These are phyloP conservation scores for Alternaria triticimaculans DNA, from an alignment of 2,329 filamentous ascomycete genomes.

Conservation along the genomic window DNA sequence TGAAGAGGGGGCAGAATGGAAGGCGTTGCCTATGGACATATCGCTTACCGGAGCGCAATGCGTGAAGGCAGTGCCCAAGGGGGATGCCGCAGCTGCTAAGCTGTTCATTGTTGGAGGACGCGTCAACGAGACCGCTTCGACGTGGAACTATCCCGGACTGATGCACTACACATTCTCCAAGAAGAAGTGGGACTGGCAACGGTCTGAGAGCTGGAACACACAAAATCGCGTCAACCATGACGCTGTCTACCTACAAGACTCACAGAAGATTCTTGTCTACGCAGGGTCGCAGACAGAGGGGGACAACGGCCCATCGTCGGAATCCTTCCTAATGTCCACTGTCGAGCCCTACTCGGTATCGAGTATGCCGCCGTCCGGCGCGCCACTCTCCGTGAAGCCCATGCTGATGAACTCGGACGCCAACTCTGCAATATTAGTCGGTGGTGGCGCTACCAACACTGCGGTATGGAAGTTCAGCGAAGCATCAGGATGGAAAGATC, in stretches of 20 bases:
- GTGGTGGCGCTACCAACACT: slow-evolving; percentile 70
- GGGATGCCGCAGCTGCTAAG: slow-evolving; percentile 64
- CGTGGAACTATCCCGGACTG: slow-evolving; percentile 71
- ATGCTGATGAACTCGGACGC: slow-evolving; percentile 77
- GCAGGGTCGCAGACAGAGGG: slow-evolving; percentile 72
- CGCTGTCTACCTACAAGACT: slow-evolving; percentile 73
- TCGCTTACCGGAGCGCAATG: slow-evolving; percentile 78
- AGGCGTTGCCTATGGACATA: slow-evolving; percentile 67
- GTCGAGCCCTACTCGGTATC: slow-evolving; percentile 68
- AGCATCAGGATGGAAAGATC: slow-evolving; percentile 68
- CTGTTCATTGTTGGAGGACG: slow-evolving; percentile 83
- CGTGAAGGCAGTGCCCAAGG: slow-evolving; percentile 69
- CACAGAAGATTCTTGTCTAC: slow-evolving; percentile 79
- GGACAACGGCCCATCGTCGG: slow-evolving; percentile 63
- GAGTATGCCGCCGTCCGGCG: slow-evolving; percentile 55
- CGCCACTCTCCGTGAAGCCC: slow-evolving; percentile 70
- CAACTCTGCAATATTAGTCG: slow-evolving; percentile 74
- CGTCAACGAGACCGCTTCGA: slow-evolving; percentile 40
- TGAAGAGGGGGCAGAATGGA: slow-evolving; percentile 74
- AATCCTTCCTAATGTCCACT: slow-evolving; percentile 77
- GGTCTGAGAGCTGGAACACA: slow-evolving; percentile 59
- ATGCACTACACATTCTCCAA: slow-evolving; percentile 70
- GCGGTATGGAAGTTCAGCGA: slow-evolving; percentile 76
- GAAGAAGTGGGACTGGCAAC: slow-evolving; percentile 65
- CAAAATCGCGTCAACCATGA: slow-evolving; percentile 77